phyloP scores from a whole-genome alignment of 345 rosid species.

The Eucalyptus leucophloia region DNA sequence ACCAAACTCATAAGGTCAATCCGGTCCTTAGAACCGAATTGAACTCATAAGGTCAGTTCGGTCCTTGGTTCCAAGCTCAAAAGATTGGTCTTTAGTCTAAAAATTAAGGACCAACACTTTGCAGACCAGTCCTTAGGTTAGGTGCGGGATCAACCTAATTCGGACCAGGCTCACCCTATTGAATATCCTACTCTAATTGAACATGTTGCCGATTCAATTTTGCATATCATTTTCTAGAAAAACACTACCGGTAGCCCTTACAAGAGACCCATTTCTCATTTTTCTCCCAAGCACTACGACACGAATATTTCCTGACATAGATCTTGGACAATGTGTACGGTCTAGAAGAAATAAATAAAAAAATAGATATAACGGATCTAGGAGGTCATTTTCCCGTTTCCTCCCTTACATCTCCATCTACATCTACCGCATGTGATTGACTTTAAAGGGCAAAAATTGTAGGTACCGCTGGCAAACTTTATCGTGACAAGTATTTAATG shows the following conservation, averaged over 20 bases:
- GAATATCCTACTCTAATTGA: neutral
- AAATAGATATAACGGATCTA: neutral
- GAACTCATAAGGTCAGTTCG: too few species aligned
- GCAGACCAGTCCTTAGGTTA: accelerated
- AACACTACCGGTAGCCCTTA: neutral
- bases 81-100: accelerated
- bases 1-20: too few species aligned
- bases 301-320: neutral
- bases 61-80: too few species aligned
- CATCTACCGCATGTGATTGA: neutral
- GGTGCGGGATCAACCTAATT: accelerated
- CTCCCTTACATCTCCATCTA: neutral
- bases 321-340: neutral
- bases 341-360: neutral
- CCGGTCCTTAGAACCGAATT: too few species aligned
- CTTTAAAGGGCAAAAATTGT: neutral
- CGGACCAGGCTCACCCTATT: too few species aligned
- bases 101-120: too few species aligned
- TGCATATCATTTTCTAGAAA: neutral
- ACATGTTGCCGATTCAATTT: neutral
- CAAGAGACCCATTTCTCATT: neutral
- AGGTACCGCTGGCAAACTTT: neutral
- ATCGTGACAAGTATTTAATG: neutral
- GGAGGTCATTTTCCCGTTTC: neutral
- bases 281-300: neutral